Evolutionary conservation across 768 basidiomycete species (phyloP).

Genomic region (Candolleomyces eurysporus): DNA sequence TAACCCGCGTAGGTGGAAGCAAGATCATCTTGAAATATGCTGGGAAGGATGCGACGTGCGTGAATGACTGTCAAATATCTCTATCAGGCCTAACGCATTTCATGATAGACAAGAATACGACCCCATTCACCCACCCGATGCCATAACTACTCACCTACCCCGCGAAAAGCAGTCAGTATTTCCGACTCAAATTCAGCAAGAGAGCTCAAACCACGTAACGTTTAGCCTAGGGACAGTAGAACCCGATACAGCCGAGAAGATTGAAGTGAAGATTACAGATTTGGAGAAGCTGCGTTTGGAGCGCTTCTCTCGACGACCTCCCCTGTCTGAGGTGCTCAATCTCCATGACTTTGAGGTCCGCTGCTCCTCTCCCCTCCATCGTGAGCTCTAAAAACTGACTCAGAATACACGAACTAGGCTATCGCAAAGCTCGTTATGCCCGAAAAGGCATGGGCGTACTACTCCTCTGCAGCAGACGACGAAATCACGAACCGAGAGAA

Average conservation of each 20-base stretch:
- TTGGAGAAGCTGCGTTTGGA: conserved; percentile 69
- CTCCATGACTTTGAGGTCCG: conserved; percentile 92
- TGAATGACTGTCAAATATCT: not conserved
- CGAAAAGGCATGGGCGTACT: conserved; percentile 94
- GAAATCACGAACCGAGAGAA: conserved; percentile 91
- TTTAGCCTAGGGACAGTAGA: conserved; percentile 71
- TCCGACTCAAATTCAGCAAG: not conserved
- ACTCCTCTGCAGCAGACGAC: conserved; percentile 95
- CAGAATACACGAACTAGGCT: conserved; percentile 40
- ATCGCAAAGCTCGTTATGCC: conserved; percentile 81
- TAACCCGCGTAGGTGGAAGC: conserved; percentile 56
- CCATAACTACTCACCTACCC: conserved; percentile 72
- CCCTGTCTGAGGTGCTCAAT: conserved; percentile 77
- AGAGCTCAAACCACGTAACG: not conserved
- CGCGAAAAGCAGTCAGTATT: conserved; percentile 75
- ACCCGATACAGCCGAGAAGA: conserved; percentile 60
- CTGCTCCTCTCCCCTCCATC: not conserved
- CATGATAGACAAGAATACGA: conserved; percentile 69
- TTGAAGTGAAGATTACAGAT: conserved; percentile 61
- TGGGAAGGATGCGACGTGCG: conserved; percentile 86
- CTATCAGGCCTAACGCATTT: not conserved
- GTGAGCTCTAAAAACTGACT: not conserved
- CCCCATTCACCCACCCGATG: conserved; percentile 86
- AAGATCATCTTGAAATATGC: conserved; percentile 87
- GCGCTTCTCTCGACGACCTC: conserved; percentile 62